Evolutionary conservation across 1,284 basidiomycete species (phyloP), one percentile per base, ranked within the genome.

Genomic region (Flammula alnicola): DNA sequence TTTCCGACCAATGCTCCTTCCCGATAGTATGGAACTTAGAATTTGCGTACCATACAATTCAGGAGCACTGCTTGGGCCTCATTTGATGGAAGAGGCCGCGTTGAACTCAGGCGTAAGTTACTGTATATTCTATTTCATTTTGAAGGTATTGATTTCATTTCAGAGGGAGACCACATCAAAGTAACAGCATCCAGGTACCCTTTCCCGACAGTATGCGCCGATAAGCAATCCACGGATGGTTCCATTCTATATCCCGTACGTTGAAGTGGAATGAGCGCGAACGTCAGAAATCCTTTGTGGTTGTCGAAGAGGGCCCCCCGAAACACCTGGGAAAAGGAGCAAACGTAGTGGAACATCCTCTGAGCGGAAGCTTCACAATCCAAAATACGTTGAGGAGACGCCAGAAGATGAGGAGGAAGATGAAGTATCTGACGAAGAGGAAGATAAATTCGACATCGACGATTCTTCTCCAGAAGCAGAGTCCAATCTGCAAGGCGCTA

Each of bases 91-190:
- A 84, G 97, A 42, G 97, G 97, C 1, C 84, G 97, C 20, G 91
- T 99, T 11, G 97, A 99, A 72, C 75, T 98, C 14, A 91, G 91
- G 71, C 95, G 94, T 94, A 63, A 66, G 91, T 78, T n/a, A 20
- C 7, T 17, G 17, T 25, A 53, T 51, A 37, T 37, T 30, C 27
- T 26, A 11, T 11, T 12, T 20, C 27, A 38, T 16, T 33, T 11
- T 46, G 11, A 20, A 42, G 23, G 39, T 45, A 54, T 31, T 43
- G 52, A 22, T 43, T 50, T 43, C 31, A 10, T 23, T 31, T 37
- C 71, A 95, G 93, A 98, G 83, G 97, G 97, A 37, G 97, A 99
- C 66, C 97, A 99, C 68, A 98, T 99, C 76, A 99, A 97, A 73
- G 89, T 99, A 52, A 96, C 92, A 0, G 97, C 97, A 0, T 98